Evolutionary conservation across 257 asterid genomes (phyloP).

Genomic region (Knoxia roxburghii): DNA sequence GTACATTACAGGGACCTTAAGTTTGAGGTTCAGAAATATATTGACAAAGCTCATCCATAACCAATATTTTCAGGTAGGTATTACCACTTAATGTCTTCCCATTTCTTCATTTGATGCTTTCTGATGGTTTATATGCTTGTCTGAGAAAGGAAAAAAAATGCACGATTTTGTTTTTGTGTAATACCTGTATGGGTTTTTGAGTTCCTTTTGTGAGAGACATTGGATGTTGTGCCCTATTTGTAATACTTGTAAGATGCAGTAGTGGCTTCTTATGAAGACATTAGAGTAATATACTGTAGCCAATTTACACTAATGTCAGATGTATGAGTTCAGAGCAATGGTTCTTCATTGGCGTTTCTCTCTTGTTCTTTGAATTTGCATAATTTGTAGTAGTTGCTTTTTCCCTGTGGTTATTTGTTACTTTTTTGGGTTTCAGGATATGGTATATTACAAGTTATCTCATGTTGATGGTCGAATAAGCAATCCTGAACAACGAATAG

Average conservation of each 20-base stretch:
- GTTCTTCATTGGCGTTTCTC: not conserved
- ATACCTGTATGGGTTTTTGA: no score
- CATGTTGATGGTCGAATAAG: conserved; percentile 97
- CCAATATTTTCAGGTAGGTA: conserved; percentile 87
- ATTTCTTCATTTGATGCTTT: not conserved
- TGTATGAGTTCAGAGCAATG: no score
- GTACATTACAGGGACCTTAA: conserved; percentile 85
- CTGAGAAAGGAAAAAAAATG: not conserved
- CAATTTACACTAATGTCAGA: no score
- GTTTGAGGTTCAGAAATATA: conserved; percentile 79
- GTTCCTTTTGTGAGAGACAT: no score
- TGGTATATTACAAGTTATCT: conserved; percentile 96
- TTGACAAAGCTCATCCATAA: conserved; percentile 84
- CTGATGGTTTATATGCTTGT: conserved; percentile 1
- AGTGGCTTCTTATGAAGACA: no score
- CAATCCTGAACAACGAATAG: conserved; percentile 95
- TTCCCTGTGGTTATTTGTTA: not conserved
- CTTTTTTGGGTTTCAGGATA: conserved; percentile 50
- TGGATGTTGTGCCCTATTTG: no score
- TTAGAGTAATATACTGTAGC: no score
- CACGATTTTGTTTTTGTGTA: not conserved
- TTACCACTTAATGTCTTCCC: not conserved
- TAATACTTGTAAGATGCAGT: no score
- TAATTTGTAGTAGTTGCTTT: not conserved
- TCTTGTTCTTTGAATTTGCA: not conserved